phyloP scores from a whole-genome alignment of 768 basidiomycete genomes.

The Flagelloscypha sp. region DNA sequence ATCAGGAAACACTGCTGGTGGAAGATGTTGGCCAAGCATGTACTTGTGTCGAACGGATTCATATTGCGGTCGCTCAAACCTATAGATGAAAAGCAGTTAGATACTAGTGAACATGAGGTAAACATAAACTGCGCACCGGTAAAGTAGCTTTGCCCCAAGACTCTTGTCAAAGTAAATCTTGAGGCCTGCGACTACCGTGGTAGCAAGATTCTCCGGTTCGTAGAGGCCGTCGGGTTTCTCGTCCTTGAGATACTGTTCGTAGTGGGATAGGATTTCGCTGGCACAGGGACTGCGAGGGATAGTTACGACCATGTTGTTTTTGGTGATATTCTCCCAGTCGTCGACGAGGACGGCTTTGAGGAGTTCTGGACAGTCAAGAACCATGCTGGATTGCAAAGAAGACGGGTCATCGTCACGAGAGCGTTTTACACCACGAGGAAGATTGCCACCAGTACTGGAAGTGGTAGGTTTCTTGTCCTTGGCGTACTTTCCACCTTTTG shows the following conservation, averaged over 20 bases:
- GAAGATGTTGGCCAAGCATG: slow-evolving; percentile 69
- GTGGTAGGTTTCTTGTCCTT: too few relatives aligned
- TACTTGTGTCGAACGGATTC: slow-evolving; percentile 66
- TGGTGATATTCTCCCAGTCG: slow-evolving; percentile 97
- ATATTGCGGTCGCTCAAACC: slow-evolving; percentile 93
- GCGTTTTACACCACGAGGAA: too few relatives aligned
- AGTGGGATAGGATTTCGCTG: slow-evolving; percentile 66
- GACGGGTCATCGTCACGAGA: too few relatives aligned
- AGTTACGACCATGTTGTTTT: slow-evolving; percentile 84
- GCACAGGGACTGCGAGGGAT: slow-evolving; percentile 80
- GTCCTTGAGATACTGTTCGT: slow-evolving; percentile 52
- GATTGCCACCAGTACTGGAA: too few relatives aligned
- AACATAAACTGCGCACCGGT: too few relatives aligned
- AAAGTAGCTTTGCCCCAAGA: slow-evolving; percentile 81
- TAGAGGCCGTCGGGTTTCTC: slow-evolving; percentile 51
- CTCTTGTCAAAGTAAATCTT: slow-evolving; percentile 91
- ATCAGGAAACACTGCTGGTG: too few relatives aligned
- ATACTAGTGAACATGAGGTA: too few relatives aligned
- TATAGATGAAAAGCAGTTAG: too few relatives aligned
- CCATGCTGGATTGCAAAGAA: slow-evolving; percentile 91
- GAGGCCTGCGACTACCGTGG: slow-evolving; percentile 79
- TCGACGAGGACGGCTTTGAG: slow-evolving; percentile 87
- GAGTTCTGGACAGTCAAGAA: slow-evolving; percentile 81
- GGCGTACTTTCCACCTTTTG: slow-evolving; percentile 17
- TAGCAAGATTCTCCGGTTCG: slow-evolving; percentile 60